Conservation (phyloP, 1,284 basidiomycete genomes). For the Pascua sp. region DNA sequence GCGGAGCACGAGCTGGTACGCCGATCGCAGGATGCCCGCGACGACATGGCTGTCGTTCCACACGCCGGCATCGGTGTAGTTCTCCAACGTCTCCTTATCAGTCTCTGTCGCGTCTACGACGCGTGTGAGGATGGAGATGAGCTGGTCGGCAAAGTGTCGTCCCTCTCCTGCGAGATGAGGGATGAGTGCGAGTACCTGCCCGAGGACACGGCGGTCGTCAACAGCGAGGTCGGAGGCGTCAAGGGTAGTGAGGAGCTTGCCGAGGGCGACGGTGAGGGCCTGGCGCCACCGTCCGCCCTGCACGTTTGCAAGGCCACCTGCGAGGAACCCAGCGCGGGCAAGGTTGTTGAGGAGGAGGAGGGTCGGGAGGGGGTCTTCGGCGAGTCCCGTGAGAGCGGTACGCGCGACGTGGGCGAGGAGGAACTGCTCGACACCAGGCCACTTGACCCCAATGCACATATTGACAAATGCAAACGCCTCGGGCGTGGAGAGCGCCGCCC, state of each 20-base stretch:
- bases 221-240: conserved; percentile 4
- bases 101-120: conserved; percentile 1
- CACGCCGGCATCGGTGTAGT: conserved; percentile 24
- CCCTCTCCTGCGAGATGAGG: conserved; percentile 30
- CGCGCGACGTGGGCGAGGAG: conserved; percentile 33
- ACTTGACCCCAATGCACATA: conserved; percentile 41
- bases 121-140: conserved; percentile 17
- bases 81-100: conserved; percentile 5
- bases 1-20: conserved; percentile 47
- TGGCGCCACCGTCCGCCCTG: conserved; percentile 48
- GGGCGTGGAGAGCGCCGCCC: conserved; percentile 28
- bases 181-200: conserved; percentile 32
- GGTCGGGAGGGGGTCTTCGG: conserved; percentile 35
- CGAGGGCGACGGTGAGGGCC: conserved; percentile 28
- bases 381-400: conserved; percentile 28
- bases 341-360: conserved; percentile 46
- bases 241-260: conserved; percentile 1
- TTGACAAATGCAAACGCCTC: conserved; percentile 43
- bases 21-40: conserved; percentile 21
- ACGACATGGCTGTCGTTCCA: conserved; percentile 40
- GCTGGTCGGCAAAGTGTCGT: conserved; percentile 18
- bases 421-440: conserved; percentile 50
- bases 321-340: conserved; percentile 38
- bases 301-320: conserved; percentile 44
- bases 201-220: conserved; percentile 26